Evolutionary conservation across 768 basidiomycete species (phyloP).

Genomic region (Panaeolus papilionaceus): DNA sequence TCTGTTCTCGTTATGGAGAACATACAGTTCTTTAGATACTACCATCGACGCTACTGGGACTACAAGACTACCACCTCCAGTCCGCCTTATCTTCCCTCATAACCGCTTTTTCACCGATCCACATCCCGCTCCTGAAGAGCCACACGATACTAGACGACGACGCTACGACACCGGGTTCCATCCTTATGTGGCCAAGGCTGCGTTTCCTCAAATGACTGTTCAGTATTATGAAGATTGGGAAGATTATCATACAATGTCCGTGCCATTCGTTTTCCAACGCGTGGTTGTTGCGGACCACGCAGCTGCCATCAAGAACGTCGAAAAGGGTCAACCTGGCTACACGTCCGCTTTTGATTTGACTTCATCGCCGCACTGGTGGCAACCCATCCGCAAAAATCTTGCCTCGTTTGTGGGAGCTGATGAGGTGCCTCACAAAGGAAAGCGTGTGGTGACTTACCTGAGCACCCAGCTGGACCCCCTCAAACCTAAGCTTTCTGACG

Average conservation of each 20-base stretch:
- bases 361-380: slow-evolving; percentile 73
- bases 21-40: slow-evolving; percentile 68
- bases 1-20: slow-evolving; percentile 78
- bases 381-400: slow-evolving; percentile 53
- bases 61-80: slow-evolving; percentile 66
- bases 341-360: slow-evolving; percentile 50
- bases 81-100: slow-evolving; percentile 78
- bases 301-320: slow-evolving; percentile 51
- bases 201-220: slow-evolving; percentile 72
- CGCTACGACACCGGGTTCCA: slow-evolving; percentile 72
- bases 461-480: slow-evolving; percentile 58
- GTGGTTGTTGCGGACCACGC: slow-evolving; percentile 78
- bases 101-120: slow-evolving; percentile 63
- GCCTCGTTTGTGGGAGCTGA: slow-evolving; percentile 48
- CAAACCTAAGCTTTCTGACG: slow-evolving; percentile 55
- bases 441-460: slow-evolving; percentile 41
- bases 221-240: slow-evolving; percentile 80
- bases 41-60: slow-evolving; percentile 48
- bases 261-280: slow-evolving; percentile 78
- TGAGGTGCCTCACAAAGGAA: slow-evolving; percentile 32
- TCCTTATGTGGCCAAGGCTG: slow-evolving; percentile 71
- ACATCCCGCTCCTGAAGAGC: slow-evolving; percentile 40
- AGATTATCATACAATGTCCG: slow-evolving; percentile 70
- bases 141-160: slow-evolving; percentile 42
- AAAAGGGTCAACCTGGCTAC: slow-evolving; percentile 46